Conservation (phyloP, 805 yeast species). For the Candida succiphila region DNA sequence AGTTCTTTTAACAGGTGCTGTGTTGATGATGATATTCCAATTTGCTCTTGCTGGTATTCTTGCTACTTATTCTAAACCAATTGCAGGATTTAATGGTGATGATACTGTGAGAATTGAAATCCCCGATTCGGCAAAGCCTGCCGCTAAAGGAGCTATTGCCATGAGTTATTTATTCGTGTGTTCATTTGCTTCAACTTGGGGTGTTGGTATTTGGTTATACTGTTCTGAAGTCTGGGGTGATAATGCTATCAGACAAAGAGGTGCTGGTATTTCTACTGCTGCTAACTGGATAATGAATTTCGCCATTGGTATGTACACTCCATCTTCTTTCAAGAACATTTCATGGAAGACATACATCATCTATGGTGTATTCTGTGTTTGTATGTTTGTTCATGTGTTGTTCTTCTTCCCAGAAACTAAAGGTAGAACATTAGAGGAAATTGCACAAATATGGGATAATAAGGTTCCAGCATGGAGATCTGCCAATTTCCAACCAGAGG, state of each 20-base stretch:
- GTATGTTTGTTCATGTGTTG: conserved; percentile 28
- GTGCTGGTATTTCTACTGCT: conserved; percentile 50
- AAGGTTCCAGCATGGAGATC: conserved; percentile 17
- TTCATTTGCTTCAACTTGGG: conserved; percentile 35
- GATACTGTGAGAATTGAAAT: conserved; percentile 23
- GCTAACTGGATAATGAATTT: conserved; percentile 64
- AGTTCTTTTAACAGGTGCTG: conserved; percentile 35
- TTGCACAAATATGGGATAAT: conserved; percentile 21
- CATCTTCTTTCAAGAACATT: conserved; percentile 38
- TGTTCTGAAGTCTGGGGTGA: conserved; percentile 2
- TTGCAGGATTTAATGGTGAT: conserved; percentile 18
- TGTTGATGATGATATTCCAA: conserved; percentile 22
- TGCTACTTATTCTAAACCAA: conserved; percentile 27
- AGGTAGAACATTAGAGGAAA: conserved; percentile 27
- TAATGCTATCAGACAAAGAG: conserved; percentile 11
- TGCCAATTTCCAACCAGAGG: conserved; percentile 11
- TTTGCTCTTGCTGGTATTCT: conserved; percentile 31
- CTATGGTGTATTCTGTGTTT: conserved; percentile 38
- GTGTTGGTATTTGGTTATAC: conserved; percentile 25
- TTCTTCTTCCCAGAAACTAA: conserved; percentile 26
- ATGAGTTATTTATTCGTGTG: conserved; percentile 34
- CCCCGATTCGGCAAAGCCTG: conserved; percentile 22
- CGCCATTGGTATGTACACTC: conserved; percentile 50
- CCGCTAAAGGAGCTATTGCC: conserved; percentile 34
- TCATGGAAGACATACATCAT: conserved; percentile 46